Evolutionary conservation across 2,329 filamentous ascomycete species (phyloP).

Genomic region (Stromatinia cepivora): DNA sequence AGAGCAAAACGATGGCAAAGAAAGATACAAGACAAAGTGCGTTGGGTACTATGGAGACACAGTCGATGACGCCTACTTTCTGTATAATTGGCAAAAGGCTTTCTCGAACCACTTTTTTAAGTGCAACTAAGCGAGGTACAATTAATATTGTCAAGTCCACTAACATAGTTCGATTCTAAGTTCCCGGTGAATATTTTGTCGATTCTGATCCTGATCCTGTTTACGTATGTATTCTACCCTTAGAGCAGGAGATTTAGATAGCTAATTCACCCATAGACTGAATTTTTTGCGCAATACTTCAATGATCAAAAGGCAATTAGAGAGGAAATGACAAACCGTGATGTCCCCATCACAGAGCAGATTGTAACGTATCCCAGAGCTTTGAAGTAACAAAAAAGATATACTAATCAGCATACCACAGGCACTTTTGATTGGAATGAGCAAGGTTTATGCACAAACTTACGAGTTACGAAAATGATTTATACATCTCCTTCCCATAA

Average conservation of each 20-base stretch:
- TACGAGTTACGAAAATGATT: too few relatives aligned
- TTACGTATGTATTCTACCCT: neutral
- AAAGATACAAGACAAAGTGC: neutral
- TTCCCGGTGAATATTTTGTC: neutral
- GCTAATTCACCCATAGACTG: neutral
- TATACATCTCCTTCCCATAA: too few relatives aligned
- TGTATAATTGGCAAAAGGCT: neutral
- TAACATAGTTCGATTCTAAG: neutral
- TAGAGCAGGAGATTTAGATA: neutral
- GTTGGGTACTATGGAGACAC: neutral
- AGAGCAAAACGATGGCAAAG: neutral
- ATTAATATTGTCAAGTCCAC: accelerated
- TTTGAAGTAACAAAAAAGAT: neutral
- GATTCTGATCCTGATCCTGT: neutral
- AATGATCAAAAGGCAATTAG: neutral
- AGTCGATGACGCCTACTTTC: accelerated
- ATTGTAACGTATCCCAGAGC: neutral
- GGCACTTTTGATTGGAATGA: neutral
- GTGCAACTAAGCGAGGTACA: neutral
- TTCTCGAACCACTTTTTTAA: neutral
- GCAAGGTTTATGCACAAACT: neutral
- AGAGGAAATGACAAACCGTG: neutral
- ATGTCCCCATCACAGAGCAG: neutral
- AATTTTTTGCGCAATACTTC: neutral
- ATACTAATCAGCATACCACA: neutral